phyloP scores from a whole-genome alignment of 2,329 filamentous ascomycete genomes.

The Calycina herbarum region DNA sequence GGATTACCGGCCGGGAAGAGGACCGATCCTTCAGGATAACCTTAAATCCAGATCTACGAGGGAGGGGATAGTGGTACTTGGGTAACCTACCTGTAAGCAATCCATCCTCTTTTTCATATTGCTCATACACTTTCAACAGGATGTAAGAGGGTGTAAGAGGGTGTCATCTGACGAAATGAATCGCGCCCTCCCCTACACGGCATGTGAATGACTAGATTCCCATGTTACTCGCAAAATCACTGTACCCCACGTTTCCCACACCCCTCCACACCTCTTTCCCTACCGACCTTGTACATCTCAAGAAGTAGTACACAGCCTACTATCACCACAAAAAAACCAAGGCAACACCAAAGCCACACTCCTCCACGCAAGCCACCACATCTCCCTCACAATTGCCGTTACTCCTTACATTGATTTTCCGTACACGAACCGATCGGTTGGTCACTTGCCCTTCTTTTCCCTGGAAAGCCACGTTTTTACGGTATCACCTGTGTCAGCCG shows the following conservation, averaged over 20 bases:
- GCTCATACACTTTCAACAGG: neutral
- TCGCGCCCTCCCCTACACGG: neutral
- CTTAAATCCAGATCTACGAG: neutral
- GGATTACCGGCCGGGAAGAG: neutral
- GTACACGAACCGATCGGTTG: conserved; percentile 9
- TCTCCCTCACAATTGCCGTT: neutral
- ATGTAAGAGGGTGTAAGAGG: neutral
- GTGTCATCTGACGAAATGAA: conserved; percentile 3
- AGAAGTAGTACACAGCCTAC: neutral
- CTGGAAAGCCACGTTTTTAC: conserved; percentile 13
- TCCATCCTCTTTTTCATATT: neutral
- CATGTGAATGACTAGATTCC: neutral
- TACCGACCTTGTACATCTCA: neutral
- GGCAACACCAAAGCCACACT: conserved; percentile 6
- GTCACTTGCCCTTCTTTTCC: conserved; percentile 14
- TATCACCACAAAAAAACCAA: neutral
- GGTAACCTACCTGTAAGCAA: conserved; percentile 1
- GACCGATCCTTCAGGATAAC: conserved; percentile 7
- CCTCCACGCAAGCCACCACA: neutral
- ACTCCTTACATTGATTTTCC: neutral
- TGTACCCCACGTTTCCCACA: conserved; percentile 12
- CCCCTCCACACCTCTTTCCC: neutral
- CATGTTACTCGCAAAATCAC: neutral
- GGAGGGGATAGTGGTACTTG: conserved; percentile 1
- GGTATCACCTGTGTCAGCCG: conserved; percentile 15